These are phyloP conservation scores for Entonaema liquescens DNA, from an alignment of 495 filamentous ascomycete species.

Conservation along the genomic window DNA sequence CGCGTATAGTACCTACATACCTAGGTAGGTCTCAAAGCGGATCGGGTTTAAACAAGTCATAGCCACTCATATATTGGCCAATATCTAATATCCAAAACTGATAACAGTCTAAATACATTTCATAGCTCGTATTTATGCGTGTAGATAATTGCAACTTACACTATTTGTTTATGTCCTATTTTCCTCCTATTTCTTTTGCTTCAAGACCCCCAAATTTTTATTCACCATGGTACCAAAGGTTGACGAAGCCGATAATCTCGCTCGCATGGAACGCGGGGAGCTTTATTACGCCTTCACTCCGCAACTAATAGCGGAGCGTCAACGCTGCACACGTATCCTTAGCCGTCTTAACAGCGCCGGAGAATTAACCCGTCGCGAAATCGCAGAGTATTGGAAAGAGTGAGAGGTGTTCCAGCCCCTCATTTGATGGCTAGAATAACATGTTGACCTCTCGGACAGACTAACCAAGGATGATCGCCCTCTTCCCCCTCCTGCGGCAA, in stretches of 20 bases:
- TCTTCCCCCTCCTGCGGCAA: conserved; percentile 1
- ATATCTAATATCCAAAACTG: not conserved
- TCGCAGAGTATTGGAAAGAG: conserved; percentile 5
- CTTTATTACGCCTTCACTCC: conserved; percentile 4
- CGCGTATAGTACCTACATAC: not conserved
- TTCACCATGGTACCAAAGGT: conserved; percentile 3
- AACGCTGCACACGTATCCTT: not conserved
- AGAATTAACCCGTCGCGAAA: conserved; percentile 3
- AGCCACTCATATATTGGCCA: not conserved
- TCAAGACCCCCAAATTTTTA: not conserved
- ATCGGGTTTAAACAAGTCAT: not conserved
- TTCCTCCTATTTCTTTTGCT: not conserved
- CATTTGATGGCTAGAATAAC: not conserved
- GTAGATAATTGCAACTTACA: too few species aligned
- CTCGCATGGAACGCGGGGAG: conserved; percentile 8
- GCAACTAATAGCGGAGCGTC: not conserved
- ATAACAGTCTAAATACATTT: not conserved
- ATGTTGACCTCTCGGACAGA: not conserved
- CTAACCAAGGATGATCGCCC: conserved; percentile 1
- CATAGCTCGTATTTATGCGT: not conserved
- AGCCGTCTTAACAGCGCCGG: conserved; percentile 7
- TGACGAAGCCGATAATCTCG: conserved; percentile 7
- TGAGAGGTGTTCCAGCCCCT: not conserved
- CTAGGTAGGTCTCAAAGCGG: not conserved
- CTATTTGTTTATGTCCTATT: not conserved